Percentiles rank a stretch among this genome's conserved stretches.
Evolutionary conservation across 768 basidiomycete genomes (phyloP).

Genomic region (Clitopilus hobsonii): DNA sequence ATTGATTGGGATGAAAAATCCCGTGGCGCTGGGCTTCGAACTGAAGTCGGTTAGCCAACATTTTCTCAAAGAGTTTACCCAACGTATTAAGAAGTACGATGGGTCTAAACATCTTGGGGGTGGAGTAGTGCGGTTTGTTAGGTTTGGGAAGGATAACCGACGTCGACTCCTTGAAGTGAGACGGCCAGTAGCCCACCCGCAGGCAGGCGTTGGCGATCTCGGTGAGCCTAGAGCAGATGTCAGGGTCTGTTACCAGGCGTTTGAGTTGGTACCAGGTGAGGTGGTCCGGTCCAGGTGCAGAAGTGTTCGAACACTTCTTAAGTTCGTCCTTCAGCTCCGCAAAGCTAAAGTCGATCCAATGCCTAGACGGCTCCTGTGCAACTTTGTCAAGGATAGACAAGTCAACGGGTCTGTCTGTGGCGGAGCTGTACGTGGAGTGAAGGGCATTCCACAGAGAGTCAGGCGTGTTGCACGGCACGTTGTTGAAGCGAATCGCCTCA

Average conservation of each 20-base stretch:
- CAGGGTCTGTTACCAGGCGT: neutral
- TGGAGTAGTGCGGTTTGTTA: constrained; percentile 1
- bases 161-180: constrained; percentile 2
- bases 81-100: neutral
- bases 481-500: too few relatives aligned
- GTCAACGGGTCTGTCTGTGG: too few relatives aligned
- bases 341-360: too few relatives aligned
- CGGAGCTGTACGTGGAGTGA: too few relatives aligned
- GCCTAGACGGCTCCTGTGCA: too few relatives aligned
- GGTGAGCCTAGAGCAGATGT: neutral
- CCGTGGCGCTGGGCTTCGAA: neutral
- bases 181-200: neutral
- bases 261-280: too few relatives aligned
- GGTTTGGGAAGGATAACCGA: constrained; percentile 4
- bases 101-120: neutral
- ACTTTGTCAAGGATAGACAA: too few relatives aligned
- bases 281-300: too few relatives aligned
- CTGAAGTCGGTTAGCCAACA: neutral
- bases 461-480: too few relatives aligned
- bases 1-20: neutral
- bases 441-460: too few relatives aligned
- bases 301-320: too few relatives aligned
- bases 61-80: neutral
- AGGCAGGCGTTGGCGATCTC: constrained; percentile 2
- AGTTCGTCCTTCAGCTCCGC: too few relatives aligned